Evolutionary conservation across 345 rosid species (phyloP).

Genomic region (Gossypium stocksii): DNA sequence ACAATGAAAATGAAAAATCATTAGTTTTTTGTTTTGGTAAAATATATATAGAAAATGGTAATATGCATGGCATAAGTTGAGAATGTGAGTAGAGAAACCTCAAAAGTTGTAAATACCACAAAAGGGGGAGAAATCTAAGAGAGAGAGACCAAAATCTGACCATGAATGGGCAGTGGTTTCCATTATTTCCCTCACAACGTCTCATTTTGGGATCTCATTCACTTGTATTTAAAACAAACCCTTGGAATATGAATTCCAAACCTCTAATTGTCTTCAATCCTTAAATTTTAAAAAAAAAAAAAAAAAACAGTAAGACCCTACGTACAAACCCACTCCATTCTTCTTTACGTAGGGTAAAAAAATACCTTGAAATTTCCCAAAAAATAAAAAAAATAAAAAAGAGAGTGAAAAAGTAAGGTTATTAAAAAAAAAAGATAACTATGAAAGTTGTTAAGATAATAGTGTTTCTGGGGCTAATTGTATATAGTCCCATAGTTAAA

Average conservation of each 20-base stretch:
- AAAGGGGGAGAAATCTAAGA: background rate
- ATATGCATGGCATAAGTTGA: too few species aligned
- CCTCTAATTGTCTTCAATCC: background rate
- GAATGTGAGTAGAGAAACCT: background rate
- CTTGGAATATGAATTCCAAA: background rate
- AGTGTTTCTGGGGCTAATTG: slow-evolving; percentile 10
- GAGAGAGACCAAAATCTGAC: background rate
- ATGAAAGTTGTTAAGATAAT: slow-evolving; percentile 4
- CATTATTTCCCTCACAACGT: slow-evolving; percentile 26
- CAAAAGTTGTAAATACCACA: background rate
- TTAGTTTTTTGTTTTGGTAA: too few species aligned
- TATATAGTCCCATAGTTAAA: slow-evolving; percentile 9
- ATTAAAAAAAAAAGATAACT: background rate
- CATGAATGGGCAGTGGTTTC: slow-evolving; percentile 8
- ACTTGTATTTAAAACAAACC: background rate
- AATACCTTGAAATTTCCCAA: background rate
- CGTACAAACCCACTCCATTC: slow-evolving; percentile 3
- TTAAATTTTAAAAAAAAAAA: background rate
- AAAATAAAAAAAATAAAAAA: background rate
- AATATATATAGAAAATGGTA: too few species aligned
- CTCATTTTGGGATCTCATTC: background rate
- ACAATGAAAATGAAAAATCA: too few species aligned
- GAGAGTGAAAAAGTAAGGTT: background rate
- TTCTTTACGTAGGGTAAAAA: slow-evolving; percentile 2
- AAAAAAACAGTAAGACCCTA: background rate